Evolutionary conservation across 257 asterid genomes (phyloP).

Genomic region (Solanum phureja): DNA sequence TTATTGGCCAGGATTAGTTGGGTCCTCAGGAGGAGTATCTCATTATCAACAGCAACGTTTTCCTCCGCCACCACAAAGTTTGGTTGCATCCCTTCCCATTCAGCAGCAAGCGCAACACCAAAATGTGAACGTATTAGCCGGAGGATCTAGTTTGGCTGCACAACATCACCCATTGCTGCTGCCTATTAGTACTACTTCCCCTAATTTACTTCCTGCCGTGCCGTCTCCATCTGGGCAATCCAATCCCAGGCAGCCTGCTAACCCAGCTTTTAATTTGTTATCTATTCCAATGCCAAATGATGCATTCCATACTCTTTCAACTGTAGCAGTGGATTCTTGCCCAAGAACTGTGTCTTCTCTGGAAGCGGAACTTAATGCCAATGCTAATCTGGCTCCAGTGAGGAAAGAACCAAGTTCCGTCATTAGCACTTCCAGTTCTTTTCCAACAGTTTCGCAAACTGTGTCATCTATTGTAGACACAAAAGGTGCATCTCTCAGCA

Average conservation of each 20-base stretch:
- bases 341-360: slow-evolving; percentile 4
- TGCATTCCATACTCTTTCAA: background rate
- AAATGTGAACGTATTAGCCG: slow-evolving; percentile 1
- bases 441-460: background rate
- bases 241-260: slow-evolving; percentile 4
- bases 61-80: slow-evolving; percentile 9
- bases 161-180: background rate
- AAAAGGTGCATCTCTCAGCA: background rate
- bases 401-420: background rate
- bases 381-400: background rate
- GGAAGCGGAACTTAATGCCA: background rate
- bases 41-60: slow-evolving; percentile 6
- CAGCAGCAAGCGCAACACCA: slow-evolving; percentile 12
- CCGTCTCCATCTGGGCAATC: slow-evolving; percentile 3
- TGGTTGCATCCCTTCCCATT: slow-evolving; percentile 1
- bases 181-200: slow-evolving; percentile 4
- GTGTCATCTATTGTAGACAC: background rate
- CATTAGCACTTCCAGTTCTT: slow-evolving; percentile 7
- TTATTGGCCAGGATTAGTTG: slow-evolving; percentile 10
- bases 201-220: background rate
- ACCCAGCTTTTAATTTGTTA: background rate
- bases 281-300: slow-evolving; percentile 1
- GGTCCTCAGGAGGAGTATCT: slow-evolving; percentile 8
- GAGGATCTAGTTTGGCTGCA: slow-evolving; percentile 6
- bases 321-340: background rate